Base-by-base conservation (phyloP, 2,329 filamentous ascomycete species). In the Curvularia spicifera region DNA sequence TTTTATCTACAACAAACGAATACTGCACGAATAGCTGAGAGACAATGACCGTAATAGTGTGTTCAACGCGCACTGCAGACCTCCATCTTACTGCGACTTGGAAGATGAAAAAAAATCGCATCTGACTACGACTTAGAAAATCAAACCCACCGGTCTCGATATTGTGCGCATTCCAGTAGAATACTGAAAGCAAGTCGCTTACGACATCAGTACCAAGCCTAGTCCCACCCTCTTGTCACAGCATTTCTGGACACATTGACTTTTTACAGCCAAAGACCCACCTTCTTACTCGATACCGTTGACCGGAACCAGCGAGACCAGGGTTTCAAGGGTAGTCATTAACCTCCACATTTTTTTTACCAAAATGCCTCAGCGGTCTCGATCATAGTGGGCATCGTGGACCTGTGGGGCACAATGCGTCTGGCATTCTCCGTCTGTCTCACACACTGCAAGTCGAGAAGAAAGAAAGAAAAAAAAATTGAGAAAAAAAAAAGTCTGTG, bases 281-380 rank as follows among this genome's bases (percentile, higher is more conserved):
- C 42, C 26, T 18, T n/a, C 42, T 28, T 9, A 24, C 76, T 87
- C 4, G 83, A 86, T 57, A 73, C 77, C 26, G 84, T 84, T 49
- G 80, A 79, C 24, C 87, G 84, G 84, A 84, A 12, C 29, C 22
- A 70, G 82, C 33, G 72, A 78, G 42, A 79, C 80, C 2, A 13
- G 29, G 81, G 82, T 0, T 68, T 86, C 44, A 84, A 85, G 69
- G 22, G 78, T 87, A 31, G 76, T 85, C 71, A 82, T 87, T 40
- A 85, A 87, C 66, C 75, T 87, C 85, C 31, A 87, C 65, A 84
- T 82, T 29, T 73, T 29, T 73, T 72, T 24, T 3, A 10, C 74
- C 73, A 1, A 81, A 81, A 40, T 83, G 80, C 2, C 85, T 87
- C 65, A 87, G 87, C 60, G 85, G 86, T 5, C 87, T 86, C 70